phyloP scores from a whole-genome alignment of 495 filamentous ascomycete genomes.

The Oidiodendron maius region DNA sequence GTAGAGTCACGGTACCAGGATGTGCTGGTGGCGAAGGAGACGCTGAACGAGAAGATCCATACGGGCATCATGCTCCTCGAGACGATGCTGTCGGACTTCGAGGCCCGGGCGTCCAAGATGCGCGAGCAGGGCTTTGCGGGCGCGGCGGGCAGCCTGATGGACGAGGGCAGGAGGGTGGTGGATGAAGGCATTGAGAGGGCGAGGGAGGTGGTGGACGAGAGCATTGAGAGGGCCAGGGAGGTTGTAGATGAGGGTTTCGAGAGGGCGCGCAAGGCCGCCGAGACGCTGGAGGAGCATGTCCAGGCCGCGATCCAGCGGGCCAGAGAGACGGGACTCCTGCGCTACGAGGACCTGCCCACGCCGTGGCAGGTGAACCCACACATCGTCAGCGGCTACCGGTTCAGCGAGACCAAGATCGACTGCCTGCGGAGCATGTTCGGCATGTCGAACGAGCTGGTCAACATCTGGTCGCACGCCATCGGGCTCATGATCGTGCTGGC shows the following conservation, averaged over 20 bases:
- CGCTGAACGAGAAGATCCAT: conserved; percentile 85
- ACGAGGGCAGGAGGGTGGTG: conserved; percentile 64
- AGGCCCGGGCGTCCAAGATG: conserved; percentile 65
- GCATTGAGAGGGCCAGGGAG: conserved; percentile 71
- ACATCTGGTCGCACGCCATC: conserved; percentile 95
- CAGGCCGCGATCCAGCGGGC: conserved; percentile 75
- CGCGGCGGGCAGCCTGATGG: conserved; percentile 54
- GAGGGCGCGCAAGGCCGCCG: conserved; percentile 68
- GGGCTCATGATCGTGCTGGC: conserved; percentile 81
- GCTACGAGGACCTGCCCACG: conserved; percentile 81
- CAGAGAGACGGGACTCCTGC: conserved; percentile 73
- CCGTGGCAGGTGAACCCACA: conserved; percentile 96
- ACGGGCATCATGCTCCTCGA: conserved; percentile 85
- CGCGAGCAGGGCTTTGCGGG: conserved; percentile 55
- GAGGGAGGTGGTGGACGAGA: conserved; percentile 76
- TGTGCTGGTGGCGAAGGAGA: conserved; percentile 76
- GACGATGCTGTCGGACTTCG: conserved; percentile 73
- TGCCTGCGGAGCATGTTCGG: conserved; percentile 78
- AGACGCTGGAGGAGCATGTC: conserved; percentile 70
- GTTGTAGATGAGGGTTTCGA: conserved; percentile 84
- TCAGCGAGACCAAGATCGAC: conserved; percentile 79
- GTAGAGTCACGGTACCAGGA: conserved; percentile 88
- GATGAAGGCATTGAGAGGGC: conserved; percentile 71
- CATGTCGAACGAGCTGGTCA: conserved; percentile 88
- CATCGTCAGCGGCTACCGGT: conserved; percentile 87